Conservation (phyloP, 768 basidiomycete species). For the Gymnopilus dilepis region DNA sequence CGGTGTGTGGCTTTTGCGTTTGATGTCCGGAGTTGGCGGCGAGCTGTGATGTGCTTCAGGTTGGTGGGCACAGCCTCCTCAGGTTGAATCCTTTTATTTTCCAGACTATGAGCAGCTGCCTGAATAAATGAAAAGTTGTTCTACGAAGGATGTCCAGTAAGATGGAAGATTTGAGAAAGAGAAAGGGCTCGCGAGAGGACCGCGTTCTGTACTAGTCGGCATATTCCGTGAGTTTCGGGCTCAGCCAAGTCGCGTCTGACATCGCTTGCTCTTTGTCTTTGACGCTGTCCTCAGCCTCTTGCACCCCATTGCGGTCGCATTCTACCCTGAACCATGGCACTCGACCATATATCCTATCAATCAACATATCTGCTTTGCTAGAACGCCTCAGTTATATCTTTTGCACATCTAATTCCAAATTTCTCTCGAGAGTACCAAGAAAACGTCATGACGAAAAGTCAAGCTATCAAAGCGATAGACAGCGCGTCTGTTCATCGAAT, state of each 20-base stretch:
- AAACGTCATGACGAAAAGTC: conserved; percentile 9
- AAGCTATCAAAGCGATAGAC: conserved; percentile 68
- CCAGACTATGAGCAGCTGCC: too few species aligned
- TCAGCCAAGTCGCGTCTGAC: background rate
- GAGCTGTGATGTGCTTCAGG: background rate
- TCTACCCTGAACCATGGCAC: background rate
- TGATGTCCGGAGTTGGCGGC: background rate
- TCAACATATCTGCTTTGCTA: background rate
- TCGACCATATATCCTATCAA: background rate
- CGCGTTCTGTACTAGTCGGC: background rate
- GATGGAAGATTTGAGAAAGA: too few species aligned
- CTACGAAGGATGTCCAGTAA: too few species aligned
- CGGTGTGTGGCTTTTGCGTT: too few species aligned
- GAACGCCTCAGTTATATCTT: background rate
- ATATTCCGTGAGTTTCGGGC: background rate
- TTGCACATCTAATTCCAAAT: background rate
- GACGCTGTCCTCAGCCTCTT: background rate
- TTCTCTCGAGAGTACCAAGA: too few species aligned
- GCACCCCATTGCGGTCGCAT: background rate
- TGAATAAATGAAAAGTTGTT: too few species aligned
- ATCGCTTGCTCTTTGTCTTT: too few species aligned
- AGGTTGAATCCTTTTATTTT: too few species aligned
- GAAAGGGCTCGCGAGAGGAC: too few species aligned
- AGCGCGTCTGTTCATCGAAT: conserved; percentile 81
- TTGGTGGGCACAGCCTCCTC: background rate